Evolutionary conservation across 805 yeast genomes (phyloP).

Genomic region (Priceomyces haplophilus): DNA sequence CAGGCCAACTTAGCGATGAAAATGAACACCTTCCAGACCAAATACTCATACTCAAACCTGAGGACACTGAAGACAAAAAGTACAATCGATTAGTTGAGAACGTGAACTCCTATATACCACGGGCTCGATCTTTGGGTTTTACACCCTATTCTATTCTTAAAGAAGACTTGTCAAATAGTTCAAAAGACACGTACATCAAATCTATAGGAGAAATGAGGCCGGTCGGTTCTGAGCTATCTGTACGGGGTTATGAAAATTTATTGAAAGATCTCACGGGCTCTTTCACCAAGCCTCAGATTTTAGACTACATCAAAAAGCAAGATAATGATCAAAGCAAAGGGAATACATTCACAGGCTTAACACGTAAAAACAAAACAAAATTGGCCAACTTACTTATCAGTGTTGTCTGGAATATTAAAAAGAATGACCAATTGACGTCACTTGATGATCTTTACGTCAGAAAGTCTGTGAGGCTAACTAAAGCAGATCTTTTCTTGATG

Average conservation of each 20-base stretch:
- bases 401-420: slow-evolving; percentile 32
- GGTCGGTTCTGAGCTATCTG: slow-evolving; percentile 6
- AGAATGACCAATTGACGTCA: slow-evolving; percentile 18
- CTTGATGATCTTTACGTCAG: slow-evolving; percentile 31
- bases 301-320: slow-evolving; percentile 8
- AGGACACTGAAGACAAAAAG: slow-evolving; percentile 15
- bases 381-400: slow-evolving; percentile 27
- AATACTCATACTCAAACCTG: slow-evolving; percentile 17
- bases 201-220: slow-evolving; percentile 14
- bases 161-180: slow-evolving; percentile 3
- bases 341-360: slow-evolving; percentile 2
- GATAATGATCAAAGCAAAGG: neutral
- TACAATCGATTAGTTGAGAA: slow-evolving; percentile 13
- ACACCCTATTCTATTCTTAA: slow-evolving; percentile 1
- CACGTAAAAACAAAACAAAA: slow-evolving; percentile 12
- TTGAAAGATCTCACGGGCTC: slow-evolving; percentile 7
- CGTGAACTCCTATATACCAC: slow-evolving; percentile 4
- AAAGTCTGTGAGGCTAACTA: slow-evolving; percentile 29
- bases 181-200: slow-evolving; percentile 1
- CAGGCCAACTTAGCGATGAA: slow-evolving; percentile 1
- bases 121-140: no score
- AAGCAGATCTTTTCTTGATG: slow-evolving; percentile 40
- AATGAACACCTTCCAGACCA: slow-evolving; percentile 3
- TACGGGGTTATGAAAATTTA: slow-evolving; percentile 8
- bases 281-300: slow-evolving; percentile 15